These are phyloP conservation scores for Tilletia indica DNA, from an alignment of 1,284 basidiomycete species.

Conservation along the genomic window DNA sequence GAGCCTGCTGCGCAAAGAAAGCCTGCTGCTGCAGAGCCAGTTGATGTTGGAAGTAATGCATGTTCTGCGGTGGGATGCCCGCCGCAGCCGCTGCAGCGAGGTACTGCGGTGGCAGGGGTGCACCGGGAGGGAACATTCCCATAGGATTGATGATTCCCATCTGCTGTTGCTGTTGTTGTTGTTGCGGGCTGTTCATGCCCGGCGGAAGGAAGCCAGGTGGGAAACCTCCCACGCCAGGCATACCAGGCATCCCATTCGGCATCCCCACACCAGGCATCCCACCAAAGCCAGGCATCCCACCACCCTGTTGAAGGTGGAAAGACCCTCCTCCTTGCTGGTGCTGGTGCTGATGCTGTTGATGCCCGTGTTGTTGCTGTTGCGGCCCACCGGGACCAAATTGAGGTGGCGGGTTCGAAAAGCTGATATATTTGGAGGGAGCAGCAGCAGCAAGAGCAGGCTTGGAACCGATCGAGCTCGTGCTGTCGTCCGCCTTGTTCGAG, in stretches of 20 bases:
- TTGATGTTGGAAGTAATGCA: constrained; percentile 18
- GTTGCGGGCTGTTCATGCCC: neutral
- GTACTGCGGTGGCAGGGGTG: neutral
- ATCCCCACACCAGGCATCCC: neutral
- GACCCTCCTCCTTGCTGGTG: neutral
- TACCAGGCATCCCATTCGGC: neutral
- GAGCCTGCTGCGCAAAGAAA: neutral
- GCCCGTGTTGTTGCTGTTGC: neutral
- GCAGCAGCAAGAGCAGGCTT: neutral
- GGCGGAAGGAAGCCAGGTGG: constrained; percentile 16
- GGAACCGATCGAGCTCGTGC: neutral
- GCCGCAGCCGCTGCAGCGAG: constrained; percentile 1
- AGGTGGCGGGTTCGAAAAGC: constrained; percentile 12
- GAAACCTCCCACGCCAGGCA: neutral
- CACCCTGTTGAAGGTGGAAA: neutral
- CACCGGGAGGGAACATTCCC: too few species aligned
- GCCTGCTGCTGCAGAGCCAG: neutral
- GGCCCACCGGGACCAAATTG: constrained; percentile 3
- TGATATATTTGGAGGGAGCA: neutral
- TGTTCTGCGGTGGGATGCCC: constrained; percentile 6
- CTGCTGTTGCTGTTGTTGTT: neutral
- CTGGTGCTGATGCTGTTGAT: neutral
- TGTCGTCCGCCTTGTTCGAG: constrained; percentile 6
- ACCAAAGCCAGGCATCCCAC: neutral
- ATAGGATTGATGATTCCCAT: too few species aligned